Base-by-base conservation (phyloP, 129 eudicot genomes). In the Pulicaria dysenterica region DNA sequence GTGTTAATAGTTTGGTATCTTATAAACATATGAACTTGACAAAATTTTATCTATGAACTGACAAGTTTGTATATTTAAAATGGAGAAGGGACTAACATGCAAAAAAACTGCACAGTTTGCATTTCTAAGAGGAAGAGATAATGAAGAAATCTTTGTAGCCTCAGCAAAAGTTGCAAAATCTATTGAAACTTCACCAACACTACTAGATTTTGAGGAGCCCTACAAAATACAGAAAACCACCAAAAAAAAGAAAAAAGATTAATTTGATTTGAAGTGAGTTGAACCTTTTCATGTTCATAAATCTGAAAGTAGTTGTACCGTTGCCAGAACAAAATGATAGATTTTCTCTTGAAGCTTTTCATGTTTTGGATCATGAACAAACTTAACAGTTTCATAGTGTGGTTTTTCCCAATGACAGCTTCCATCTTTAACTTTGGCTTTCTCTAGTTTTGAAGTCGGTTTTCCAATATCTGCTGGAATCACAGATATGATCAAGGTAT, bases 331-430 rank as follows among this genome's bases (percentile, higher is more conserved):
- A 69, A 95, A 88, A 74, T 83, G 57, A 74, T 90, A 88, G 71
- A 85, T 79, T 83, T 80, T 87, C 76, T 95, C 99, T 37, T 82
- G 84, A 77, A 88, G 80, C 82, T 85, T 95, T 81, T 91, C 97
- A 7, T 86, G 76, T 78, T 79, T 90, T 3, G 89, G 87, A 13
- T 95, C 97, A 41, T 59, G 85, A 71, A 83, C 72, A 66, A 88
- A 79, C 72, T 94, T 94, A 64, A 90, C 87, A 56, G 96, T 84
- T 67, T 90, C 96, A 50, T 67, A 77, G 4, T 90, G 86, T 3
- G 97, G 89, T 74, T 86, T 90, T 73, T 87, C 96, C 99, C 99
- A 94, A 63, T 74, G 82, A 83, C 97, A 94, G 40, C 86, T 75
- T 69, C 96, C 95, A 67, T 94, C 95, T 82, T 79, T 88, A 70